Evolutionary conservation across 2,329 filamentous ascomycete species (phyloP).

Genomic region (Aspergillus sp.): DNA sequence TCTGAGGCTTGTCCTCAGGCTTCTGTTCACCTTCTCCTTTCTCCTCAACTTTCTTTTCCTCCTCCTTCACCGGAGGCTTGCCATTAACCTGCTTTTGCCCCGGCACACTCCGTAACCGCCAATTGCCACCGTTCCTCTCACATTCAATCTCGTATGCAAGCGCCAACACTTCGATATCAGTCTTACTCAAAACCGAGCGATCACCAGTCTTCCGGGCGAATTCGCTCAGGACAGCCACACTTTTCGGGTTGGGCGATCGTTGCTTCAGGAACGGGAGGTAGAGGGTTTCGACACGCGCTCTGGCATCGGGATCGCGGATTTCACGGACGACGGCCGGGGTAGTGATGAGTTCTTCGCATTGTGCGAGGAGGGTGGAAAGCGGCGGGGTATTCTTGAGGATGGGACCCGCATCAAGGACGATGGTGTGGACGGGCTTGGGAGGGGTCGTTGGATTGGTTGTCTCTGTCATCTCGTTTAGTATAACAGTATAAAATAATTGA

Average conservation of each 20-base stretch:
- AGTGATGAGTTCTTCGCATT: slow-evolving; percentile 71
- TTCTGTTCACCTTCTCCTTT: slow-evolving; percentile 15
- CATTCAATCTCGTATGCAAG: slow-evolving; percentile 92
- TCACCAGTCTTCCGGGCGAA: slow-evolving; percentile 90
- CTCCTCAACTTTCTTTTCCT: slow-evolving; percentile 27
- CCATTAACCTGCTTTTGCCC: slow-evolving; percentile 74
- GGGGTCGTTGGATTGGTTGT: slow-evolving; percentile 14
- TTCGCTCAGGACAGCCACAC: slow-evolving; percentile 69
- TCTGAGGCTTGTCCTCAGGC: slow-evolving; percentile 14
- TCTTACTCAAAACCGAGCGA: slow-evolving; percentile 74
- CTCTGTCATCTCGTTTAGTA: slow-evolving; percentile 17
- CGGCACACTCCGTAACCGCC: slow-evolving; percentile 70
- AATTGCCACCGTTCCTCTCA: slow-evolving; percentile 82
- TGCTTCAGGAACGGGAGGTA: slow-evolving; percentile 78
- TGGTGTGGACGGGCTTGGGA: slow-evolving; percentile 66
- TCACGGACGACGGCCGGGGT: slow-evolving; percentile 80
- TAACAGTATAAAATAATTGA: neutral
- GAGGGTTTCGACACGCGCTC: slow-evolving; percentile 73
- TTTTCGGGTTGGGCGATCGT: slow-evolving; percentile 66
- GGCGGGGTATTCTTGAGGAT: slow-evolving; percentile 89
- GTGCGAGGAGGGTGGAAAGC: slow-evolving; percentile 70
- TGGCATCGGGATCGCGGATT: slow-evolving; percentile 76
- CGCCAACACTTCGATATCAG: slow-evolving; percentile 84
- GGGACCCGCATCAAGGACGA: slow-evolving; percentile 85
- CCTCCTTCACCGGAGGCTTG: slow-evolving; percentile 48